Evolutionary conservation across 208 protist species (phyloP).

Genomic region (Crithidia brevicula): DNA sequence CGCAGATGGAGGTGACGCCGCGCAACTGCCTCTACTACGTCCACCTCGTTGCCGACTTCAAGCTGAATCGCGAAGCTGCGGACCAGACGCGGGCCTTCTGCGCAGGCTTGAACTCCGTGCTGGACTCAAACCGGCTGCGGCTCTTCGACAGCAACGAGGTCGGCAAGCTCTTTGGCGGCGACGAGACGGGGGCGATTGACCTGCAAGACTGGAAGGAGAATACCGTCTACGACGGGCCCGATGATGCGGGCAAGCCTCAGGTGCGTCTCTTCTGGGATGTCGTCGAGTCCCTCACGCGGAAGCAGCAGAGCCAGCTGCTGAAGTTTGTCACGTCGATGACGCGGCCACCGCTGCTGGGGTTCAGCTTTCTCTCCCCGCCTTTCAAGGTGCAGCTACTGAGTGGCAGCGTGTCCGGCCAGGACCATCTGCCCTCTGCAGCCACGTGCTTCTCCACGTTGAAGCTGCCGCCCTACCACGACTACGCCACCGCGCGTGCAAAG

Average conservation of each 20-base stretch:
- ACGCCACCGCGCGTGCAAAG: conserved; percentile 72
- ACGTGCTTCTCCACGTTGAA: conserved; percentile 96
- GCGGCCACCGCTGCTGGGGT: conserved; percentile 92
- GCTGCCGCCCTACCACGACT: conserved; percentile 84
- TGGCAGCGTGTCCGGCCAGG: conserved; percentile 26
- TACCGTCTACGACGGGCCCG: conserved; percentile 79
- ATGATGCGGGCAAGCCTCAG: conserved; percentile 54
- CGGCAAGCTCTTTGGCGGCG: conserved; percentile 82
- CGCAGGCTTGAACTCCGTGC: conserved; percentile 72
- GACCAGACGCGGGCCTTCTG: conserved; percentile 86
- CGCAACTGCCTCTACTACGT: conserved; percentile 94
- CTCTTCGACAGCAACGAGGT: conserved; percentile 92
- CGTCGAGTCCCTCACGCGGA: conserved; percentile 66
- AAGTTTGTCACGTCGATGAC: conserved; percentile 90
- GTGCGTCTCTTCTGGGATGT: conserved; percentile 91
- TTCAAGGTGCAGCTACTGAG: conserved; percentile 85
- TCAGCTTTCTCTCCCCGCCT: conserved; percentile 87
- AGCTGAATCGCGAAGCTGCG: conserved; percentile 89
- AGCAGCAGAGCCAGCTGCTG: conserved; percentile 83
- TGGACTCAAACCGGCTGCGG: conserved; percentile 65
- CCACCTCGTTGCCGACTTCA: conserved; percentile 91
- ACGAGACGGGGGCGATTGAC: conserved; percentile 76
- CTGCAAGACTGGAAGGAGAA: conserved; percentile 88
- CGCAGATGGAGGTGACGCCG: conserved; percentile 80
- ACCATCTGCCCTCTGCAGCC: conserved; percentile 87